Percentiles rank a stretch among this genome's conserved stretches.
phyloP scores from a whole-genome alignment of 805 yeast species.

The Yamadazyma insecticola region DNA sequence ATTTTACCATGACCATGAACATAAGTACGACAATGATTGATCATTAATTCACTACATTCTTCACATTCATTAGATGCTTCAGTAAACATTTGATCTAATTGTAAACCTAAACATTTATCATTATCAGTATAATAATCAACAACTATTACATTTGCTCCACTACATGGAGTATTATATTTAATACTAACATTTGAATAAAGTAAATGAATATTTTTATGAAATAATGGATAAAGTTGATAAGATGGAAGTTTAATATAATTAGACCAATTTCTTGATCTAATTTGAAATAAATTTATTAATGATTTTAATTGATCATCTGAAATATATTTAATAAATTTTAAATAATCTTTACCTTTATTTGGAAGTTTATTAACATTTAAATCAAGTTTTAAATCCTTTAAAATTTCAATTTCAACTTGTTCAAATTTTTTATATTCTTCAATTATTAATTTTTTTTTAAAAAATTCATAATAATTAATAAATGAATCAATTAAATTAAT shows the following conservation, averaged over 20 bases:
- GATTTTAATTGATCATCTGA: conserved; percentile 33
- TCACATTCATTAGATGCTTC: conserved; percentile 67
- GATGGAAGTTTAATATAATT: conserved; percentile 31
- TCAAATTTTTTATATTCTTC: conserved; percentile 19
- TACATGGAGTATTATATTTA: conserved; percentile 84
- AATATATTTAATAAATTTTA: conserved; percentile 32
- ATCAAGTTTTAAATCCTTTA: conserved; percentile 21
- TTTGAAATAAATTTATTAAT: conserved; percentile 47
- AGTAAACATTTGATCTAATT: conserved; percentile 70
- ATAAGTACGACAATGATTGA: conserved; percentile 79
- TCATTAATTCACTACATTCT: conserved; percentile 69
- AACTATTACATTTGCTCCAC: conserved; percentile 81
- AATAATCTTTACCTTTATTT: conserved; percentile 27
- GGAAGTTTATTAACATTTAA: conserved; percentile 32
- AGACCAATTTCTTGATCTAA: conserved; percentile 45
- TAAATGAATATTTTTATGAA: conserved; percentile 75
- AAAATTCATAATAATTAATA: conserved; percentile 20
- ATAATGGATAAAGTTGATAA: conserved; percentile 39
- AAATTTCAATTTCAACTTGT: conserved; percentile 20
- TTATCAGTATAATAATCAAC: conserved; percentile 88
- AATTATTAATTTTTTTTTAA: conserved; percentile 16
- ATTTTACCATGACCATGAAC: conserved; percentile 85
- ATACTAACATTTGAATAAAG: conserved; percentile 79
- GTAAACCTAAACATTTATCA: conserved; percentile 86
- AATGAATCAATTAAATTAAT: conserved; percentile 53